Base-by-base conservation (phyloP, 129 eudicot genomes). In the Flaveria robusta region DNA sequence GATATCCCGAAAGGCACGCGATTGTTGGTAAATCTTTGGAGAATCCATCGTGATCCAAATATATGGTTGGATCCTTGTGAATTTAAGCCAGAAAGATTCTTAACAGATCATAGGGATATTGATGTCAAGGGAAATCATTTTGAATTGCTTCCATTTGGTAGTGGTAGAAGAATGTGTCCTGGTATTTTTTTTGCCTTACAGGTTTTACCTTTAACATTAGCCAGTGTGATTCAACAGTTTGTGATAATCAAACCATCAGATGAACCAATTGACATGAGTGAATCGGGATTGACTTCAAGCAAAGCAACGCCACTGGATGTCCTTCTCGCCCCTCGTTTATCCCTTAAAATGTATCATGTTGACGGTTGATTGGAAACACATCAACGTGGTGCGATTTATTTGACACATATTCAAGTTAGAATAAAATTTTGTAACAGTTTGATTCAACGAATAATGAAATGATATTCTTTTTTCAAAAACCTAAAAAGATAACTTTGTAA, bases 151-250 rank as follows among this genome's bases (percentile, higher is more conserved):
- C 67, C 67, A 15, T 62, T 62, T 26, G 67, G 85, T 16, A 76
- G 77, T 27, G 85, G 85, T 4, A 75, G 85, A 76, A 81, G 85
- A 19, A 76, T 81, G 67, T 62, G 67, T 9, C 67, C 67, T 26
- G 67, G 67, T 62, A 4, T 62, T 62, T 27, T 5, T 1, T 62
- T 62, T 27, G 67, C 67, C 19, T 62, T 26, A 13, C 67, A 62
- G 4, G 67, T 62, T 27, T 62, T 62, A 20, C 4, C 67, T 26
- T 62, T 62, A 62, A 31, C 42, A 14, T 26, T 62, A 62, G 67
- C 67, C 20, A 62, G 15, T 26, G 42, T 62, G 67, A 62, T 62
- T 62, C 67, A 62, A 62, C 67, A 62, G 67, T 62, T 62, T 62
- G 42, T 26, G 43, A 62, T 62, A 62, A 27, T 5, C 19, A 26